phyloP scores from a whole-genome alignment of 2,329 filamentous ascomycete species.

The Pyrenochaeta sp. region DNA sequence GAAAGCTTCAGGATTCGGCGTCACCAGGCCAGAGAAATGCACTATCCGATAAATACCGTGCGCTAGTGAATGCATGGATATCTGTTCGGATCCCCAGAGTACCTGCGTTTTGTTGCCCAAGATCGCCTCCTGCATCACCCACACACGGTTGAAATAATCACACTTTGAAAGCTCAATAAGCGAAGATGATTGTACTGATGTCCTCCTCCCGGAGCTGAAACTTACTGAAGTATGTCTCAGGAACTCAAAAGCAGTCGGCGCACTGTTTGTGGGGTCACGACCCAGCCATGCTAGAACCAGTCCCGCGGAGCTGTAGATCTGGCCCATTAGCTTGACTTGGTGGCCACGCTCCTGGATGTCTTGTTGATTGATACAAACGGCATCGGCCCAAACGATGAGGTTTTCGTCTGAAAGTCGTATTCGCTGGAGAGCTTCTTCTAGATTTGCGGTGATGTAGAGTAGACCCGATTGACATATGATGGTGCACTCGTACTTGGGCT shows the following conservation, averaged over 20 bases:
- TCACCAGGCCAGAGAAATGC: neutral
- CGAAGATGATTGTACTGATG: neutral
- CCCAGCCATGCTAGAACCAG: conserved; percentile 26
- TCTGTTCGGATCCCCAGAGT: neutral
- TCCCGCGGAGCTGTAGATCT: conserved; percentile 16
- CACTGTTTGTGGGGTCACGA: neutral
- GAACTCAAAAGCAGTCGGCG: neutral
- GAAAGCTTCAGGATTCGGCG: neutral
- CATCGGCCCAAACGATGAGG: conserved; percentile 33
- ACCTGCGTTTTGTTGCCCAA: neutral
- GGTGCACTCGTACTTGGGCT: neutral
- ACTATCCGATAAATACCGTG: neutral
- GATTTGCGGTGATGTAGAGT: neutral
- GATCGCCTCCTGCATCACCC: neutral
- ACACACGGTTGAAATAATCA: neutral
- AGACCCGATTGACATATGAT: neutral
- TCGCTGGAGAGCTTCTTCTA: neutral
- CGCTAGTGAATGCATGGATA: neutral
- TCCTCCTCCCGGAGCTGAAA: no score
- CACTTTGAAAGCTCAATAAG: neutral
- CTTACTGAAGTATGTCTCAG: neutral
- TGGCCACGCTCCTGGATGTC: conserved; percentile 16
- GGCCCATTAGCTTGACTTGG: conserved; percentile 25
- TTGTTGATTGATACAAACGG: conserved; percentile 38
- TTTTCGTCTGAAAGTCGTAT: neutral